These are phyloP conservation scores for Petasospora fabianii DNA, from an alignment of 1,139 yeast species.

Conservation along the genomic window DNA sequence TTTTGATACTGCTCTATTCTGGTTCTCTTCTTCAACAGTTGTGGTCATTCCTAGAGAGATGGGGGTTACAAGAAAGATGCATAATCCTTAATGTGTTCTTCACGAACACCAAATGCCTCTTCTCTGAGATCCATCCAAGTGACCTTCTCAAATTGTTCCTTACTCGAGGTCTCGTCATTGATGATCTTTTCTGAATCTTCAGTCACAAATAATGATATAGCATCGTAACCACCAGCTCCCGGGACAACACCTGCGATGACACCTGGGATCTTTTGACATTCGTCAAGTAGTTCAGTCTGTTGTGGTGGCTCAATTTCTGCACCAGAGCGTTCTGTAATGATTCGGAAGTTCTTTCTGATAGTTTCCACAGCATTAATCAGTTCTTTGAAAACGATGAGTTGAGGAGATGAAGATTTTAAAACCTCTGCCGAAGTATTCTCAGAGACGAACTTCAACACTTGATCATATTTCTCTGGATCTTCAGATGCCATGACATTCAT, in stretches of 20 bases:
- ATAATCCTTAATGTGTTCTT: constrained; percentile 8
- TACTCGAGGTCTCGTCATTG: constrained; percentile 30
- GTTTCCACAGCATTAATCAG: constrained; percentile 38
- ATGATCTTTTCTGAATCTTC: constrained; percentile 43
- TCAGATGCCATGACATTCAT: constrained; percentile 35
- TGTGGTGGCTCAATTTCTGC: constrained; percentile 85
- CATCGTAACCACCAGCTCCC: constrained; percentile 98
- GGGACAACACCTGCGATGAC: constrained; percentile 95
- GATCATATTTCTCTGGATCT: constrained; percentile 29
- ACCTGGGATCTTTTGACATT: constrained; percentile 56
- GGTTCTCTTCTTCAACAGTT: no score
- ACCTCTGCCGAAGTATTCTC: constrained; percentile 19
- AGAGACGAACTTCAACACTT: constrained; percentile 26
- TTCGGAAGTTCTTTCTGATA: constrained; percentile 54
- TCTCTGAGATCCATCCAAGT: constrained; percentile 65
- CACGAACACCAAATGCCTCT: constrained; percentile 48
- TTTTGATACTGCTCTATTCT: no score
- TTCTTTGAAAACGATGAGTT: constrained; percentile 20
- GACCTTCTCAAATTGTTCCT: constrained; percentile 40
- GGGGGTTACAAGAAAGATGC: constrained; percentile 5
- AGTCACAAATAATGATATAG: constrained; percentile 67
- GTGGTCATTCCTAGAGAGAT: background rate
- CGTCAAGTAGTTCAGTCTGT: constrained; percentile 71
- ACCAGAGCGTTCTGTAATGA: constrained; percentile 59
- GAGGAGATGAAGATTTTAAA: constrained; percentile 16